Evolutionary conservation across 1,139 yeast genomes (phyloP), one percentile per base, ranked within the genome.

Genomic region (Geotrichum klebahnii): DNA sequence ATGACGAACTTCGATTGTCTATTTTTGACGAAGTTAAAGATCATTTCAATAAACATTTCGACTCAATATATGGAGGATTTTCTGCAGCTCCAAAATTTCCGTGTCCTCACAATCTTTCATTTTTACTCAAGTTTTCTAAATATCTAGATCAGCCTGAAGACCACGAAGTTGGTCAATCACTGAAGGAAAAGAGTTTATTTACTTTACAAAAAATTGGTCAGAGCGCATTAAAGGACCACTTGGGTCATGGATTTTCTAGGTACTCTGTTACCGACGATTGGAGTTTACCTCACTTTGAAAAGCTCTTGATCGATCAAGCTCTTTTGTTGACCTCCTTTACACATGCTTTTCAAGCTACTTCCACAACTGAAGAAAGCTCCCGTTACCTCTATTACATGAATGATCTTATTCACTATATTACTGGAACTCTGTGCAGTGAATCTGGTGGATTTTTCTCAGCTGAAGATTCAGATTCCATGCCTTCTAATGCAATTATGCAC

Each of bases 191-290:
- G 17, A 48, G 46, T 31, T 33, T 46, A n/a, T 54, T 50, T 40
- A 64, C 72, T 0, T 57, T 70, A 34, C 46, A 53, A 28, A 56
- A 58, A 35, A 65, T 70, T 35, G 66, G 66, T 28, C 50, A 54
- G 14, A 69, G 73, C 10, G 74, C 74, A 1, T 62, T 69, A 16
- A 69, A 67, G 48, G 74, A 70, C 54, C 71, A 66, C 48, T 50
- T 70, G 10, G 70, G 71, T 4, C 55, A 64, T 32, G 74, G 74
- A 10, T 67, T 69, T 50, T 58, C 67, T n/a, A 50, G 71, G 29
- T 70, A 68, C 54, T 67, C 72, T 0, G 68, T 68, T n/a, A 67
- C 72, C 5, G 65, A 62, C 5, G 73, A 70, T 51, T 70, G 74
- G 74, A 64, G 63, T 36, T 54, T 70, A 43, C 74, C 74, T 3